A percentile compares a stretch with the other conserved stretches of the same genome.
Evolutionary conservation across 2,329 filamentous ascomycete genomes (phyloP).

Genomic region (Chalaropsis ovoidea): DNA sequence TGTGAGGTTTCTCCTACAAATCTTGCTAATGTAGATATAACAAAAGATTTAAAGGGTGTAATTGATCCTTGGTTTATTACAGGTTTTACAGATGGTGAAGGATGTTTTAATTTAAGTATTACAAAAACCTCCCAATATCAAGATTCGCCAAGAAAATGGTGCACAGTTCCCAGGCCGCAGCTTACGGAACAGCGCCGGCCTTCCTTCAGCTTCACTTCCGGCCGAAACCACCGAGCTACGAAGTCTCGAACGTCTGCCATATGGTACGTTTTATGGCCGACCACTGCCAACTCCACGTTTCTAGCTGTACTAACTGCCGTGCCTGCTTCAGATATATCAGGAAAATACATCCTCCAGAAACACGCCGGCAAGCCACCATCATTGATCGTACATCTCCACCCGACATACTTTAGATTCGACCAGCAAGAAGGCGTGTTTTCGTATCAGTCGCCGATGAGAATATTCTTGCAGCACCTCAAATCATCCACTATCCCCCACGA

Average conservation of each 20-base stretch:
- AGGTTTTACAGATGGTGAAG: too few species aligned
- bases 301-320: conserved; percentile 28
- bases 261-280: conserved; percentile 35
- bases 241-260: conserved; percentile 41
- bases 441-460: conserved; percentile 84
- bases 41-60: too few species aligned
- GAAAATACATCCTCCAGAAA: conserved; percentile 72
- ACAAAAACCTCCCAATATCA: conserved; percentile 23
- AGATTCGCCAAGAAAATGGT: conserved; percentile 37
- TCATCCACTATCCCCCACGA: conserved; percentile 77
- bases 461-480: conserved; percentile 67
- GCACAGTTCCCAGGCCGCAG: conserved; percentile 38
- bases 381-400: conserved; percentile 73
- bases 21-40: too few species aligned
- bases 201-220: conserved; percentile 41
- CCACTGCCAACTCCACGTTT: neutral
- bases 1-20: too few species aligned
- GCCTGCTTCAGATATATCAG: conserved; percentile 52
- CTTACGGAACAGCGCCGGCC: conserved; percentile 43
- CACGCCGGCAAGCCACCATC: conserved; percentile 67
- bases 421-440: conserved; percentile 85
- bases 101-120: too few species aligned
- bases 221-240: conserved; percentile 36
- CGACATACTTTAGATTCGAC: conserved; percentile 82
- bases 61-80: too few species aligned